Evolutionary conservation across 192 early-diverging fungal species (phyloP), one percentile per base, ranked within the genome.

Genomic region (Rhizoclosmatium sp.): DNA sequence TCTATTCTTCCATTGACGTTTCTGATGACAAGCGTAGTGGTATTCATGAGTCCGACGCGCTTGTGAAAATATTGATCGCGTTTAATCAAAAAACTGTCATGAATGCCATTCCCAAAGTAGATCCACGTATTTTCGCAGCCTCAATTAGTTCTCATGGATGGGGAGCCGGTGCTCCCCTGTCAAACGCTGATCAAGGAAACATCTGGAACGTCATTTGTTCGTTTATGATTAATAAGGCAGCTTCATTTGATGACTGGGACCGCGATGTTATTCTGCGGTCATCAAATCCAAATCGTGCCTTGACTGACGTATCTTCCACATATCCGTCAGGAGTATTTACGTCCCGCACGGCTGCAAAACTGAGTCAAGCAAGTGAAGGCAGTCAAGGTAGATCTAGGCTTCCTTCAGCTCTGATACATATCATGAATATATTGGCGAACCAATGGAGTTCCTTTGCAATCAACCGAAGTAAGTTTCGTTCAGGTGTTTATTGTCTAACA

Each of bases 121-220:
- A 86, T 45, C 61, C 46, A 46, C 70, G 78, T n/a, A 2, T 77
- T 21, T 83, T 83, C 61, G 39, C 44, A 48, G 2, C 48, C 1
- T 65, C 75, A 2, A 40, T 10, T 23, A 45, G 49, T 2, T 31
- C 61, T 46, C 16, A 47, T 40, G 60, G 40, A 3, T 76, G 75
- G 75, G 47, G 64, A 41, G 23, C 51, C 4, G 61, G 31, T 58
- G 61, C 74, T 82, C 78, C 44, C 83, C 78, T 62, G 16, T 19
- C 41, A 7, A 14, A n/a, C 40, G 40, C 59, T 2, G 77, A 78
- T 46, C 68, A 49, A 10, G 69, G 56, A 9, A 69, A 66, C 45
- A 56, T 75, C 45, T 89, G 88, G 88, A 82, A 84, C n/a, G 68
- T 82, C 41, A 66, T 89, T 5, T 76, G 65, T 10, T 82, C 85